phyloP scores from a whole-genome alignment of 129 eudicot genomes.

The Centella asiatica region DNA sequence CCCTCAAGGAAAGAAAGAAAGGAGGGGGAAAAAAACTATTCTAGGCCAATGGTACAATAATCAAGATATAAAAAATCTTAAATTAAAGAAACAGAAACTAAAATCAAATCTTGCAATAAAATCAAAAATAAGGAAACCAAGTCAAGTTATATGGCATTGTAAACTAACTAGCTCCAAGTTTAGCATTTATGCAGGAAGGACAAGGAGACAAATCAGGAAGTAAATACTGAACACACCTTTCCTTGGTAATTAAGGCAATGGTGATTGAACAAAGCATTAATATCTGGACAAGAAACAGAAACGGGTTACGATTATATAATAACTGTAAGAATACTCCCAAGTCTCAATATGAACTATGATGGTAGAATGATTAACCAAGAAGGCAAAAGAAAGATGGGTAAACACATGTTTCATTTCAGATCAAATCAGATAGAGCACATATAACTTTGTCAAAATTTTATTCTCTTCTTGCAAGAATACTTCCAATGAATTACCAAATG shows the following conservation, averaged over 20 bases:
- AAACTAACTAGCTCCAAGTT: not conserved
- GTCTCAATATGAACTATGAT: not conserved
- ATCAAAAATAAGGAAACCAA: too few species aligned
- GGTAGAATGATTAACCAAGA: not conserved
- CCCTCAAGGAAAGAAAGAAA: too few species aligned
- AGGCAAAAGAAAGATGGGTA: too few species aligned
- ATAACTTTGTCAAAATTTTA: not conserved
- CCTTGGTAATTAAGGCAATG: conserved; percentile 78
- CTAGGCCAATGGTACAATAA: too few species aligned
- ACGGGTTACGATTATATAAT: not conserved
- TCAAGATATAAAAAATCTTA: too few species aligned
- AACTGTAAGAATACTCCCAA: conserved; percentile 3
- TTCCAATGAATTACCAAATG: not conserved
- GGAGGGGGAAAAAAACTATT: too few species aligned
- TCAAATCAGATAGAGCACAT: not conserved
- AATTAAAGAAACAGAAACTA: too few species aligned
- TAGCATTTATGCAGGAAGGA: not conserved
- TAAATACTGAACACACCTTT: conserved; percentile 44
- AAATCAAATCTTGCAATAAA: too few species aligned
- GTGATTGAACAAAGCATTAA: conserved; percentile 68
- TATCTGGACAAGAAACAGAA: conserved; percentile 37
- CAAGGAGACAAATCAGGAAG: not conserved
- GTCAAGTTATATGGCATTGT: not conserved
- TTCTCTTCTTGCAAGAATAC: too few species aligned
- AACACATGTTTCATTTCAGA: too few species aligned